phyloP scores from a whole-genome alignment of 208 protist species.

The Trypanosomatidae sp. region DNA sequence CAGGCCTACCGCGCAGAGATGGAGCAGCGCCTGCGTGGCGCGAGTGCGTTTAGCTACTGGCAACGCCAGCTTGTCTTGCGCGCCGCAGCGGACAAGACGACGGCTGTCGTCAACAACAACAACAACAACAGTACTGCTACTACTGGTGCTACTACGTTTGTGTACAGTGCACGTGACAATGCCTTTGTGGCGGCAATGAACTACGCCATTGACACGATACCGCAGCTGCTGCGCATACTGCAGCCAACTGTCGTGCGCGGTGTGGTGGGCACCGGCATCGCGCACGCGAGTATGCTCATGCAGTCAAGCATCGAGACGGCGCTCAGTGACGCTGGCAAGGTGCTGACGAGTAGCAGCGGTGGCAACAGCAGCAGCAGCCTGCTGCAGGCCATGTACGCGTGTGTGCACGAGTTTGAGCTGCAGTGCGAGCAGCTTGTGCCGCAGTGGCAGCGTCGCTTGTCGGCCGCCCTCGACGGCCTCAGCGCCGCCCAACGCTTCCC shows the following conservation, averaged over 20 bases:
- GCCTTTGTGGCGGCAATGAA: slow-evolving; percentile 52
- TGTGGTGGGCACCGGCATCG: slow-evolving; percentile 60
- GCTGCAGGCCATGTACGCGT: slow-evolving; percentile 37
- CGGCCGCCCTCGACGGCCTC: slow-evolving; percentile 24
- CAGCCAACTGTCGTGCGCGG: slow-evolving; percentile 59
- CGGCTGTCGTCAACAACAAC: slow-evolving; percentile 1
- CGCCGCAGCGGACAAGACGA: slow-evolving; percentile 5
- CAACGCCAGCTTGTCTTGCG: slow-evolving; percentile 31
- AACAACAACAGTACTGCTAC: too few relatives aligned
- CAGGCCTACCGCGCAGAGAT: slow-evolving; percentile 37
- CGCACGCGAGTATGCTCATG: slow-evolving; percentile 37
- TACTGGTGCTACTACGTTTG: too few relatives aligned
- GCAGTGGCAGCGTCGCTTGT: slow-evolving; percentile 46
- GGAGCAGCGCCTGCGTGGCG: slow-evolving; percentile 34
- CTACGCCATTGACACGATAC: slow-evolving; percentile 47
- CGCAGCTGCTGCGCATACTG: slow-evolving; percentile 41
- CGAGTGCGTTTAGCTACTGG: slow-evolving; percentile 49
- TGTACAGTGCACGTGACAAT: too few relatives aligned
- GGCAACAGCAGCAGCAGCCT: too few relatives aligned
- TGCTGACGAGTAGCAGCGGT: neutral
- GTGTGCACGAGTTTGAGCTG: slow-evolving; percentile 37
- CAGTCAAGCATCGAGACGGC: slow-evolving; percentile 47
- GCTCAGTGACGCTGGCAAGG: slow-evolving; percentile 16
- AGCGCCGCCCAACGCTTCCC: slow-evolving; percentile 57
- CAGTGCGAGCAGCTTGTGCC: slow-evolving; percentile 33